Conservation (phyloP, 2,329 filamentous ascomycete genomes). For the Cyphellophora attinorum region DNA sequence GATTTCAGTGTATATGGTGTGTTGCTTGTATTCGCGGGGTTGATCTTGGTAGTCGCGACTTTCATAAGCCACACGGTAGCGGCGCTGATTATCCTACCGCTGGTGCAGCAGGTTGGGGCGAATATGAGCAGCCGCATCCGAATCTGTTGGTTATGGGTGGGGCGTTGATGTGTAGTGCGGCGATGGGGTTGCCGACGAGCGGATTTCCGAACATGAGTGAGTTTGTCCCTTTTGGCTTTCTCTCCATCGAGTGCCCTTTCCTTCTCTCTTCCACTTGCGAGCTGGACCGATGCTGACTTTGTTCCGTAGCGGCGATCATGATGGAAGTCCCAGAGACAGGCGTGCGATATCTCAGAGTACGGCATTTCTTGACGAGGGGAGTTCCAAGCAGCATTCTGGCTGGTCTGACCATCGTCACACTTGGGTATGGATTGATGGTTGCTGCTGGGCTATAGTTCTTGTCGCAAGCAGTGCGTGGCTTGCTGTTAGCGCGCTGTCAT, state of each 20-base stretch:
- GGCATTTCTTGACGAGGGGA: conserved; percentile 90
- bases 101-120: conserved; percentile 77
- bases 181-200: conserved; percentile 90
- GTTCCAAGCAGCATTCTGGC: conserved; percentile 78
- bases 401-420: conserved; percentile 69
- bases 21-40: conserved; percentile 68
- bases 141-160: conserved; percentile 92
- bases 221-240: conserved; percentile 30
- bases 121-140: conserved; percentile 81
- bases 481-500: too few relatives aligned
- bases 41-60: conserved; percentile 88
- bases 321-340: conserved; percentile 91
- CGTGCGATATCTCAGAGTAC: conserved; percentile 81
- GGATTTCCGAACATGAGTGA: conserved; percentile 99
- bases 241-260: conserved; percentile 2
- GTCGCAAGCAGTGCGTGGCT: too few relatives aligned
- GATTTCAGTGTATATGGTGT: conserved; percentile 77
- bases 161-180: conserved; percentile 94
- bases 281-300: neutral
- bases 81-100: conserved; percentile 83
- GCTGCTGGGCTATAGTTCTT: conserved; percentile 58
- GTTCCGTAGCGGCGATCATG: conserved; percentile 77
- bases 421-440: conserved; percentile 87
- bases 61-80: conserved; percentile 98
- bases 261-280: conserved; percentile 1